Base-by-base conservation (phyloP, 768 basidiomycete species). In the Suillus bovinus region DNA sequence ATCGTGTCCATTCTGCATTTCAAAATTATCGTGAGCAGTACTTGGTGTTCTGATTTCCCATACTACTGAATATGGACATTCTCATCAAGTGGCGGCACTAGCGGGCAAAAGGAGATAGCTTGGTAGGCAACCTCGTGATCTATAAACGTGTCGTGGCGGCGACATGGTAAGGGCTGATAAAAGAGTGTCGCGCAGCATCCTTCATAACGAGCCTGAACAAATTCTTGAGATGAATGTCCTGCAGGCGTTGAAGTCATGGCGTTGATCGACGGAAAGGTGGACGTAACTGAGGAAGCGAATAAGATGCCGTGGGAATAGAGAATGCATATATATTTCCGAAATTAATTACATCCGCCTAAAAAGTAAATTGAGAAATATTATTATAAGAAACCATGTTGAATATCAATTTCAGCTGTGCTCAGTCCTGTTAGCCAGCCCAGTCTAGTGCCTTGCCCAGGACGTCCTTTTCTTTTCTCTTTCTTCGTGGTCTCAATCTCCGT, bases 401-500 rank as follows among this genome's bases (percentile, higher is more conserved):
- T 24, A 47, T 34, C 22, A 8, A 34, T 22, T 54, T 67, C 68
- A 66, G 68, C 58, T 63, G 58, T 64, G 68, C 68, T 64, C 41
- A 63, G 63, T 62, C 31, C 62, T 49, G 54, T 63, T 60, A 63
- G 52, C 62, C 57, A 57, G 62, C 60, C 60, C 57, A 63, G 52
- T 59, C 52, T 60, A 24, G 52, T 52, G 56, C 61, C 61, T 60
- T 59, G 56, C 27, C 62, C 42, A 52, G 58, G 29, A 39, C 67
- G 42, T 52, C 58, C 57, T 57, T 60, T 62, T 54, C 60, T 24
- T 47, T 9, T 20, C 16, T 20, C 16, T 38, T 29, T 10, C 54
- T 31, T 58, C 60, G 61, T 64, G 62, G 68, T 33, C 31, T 68
- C 64, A 69, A 72, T 74, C 54, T 70, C 70, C 70, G 69, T 66